Evolutionary conservation across 768 basidiomycete genomes (phyloP).

Genomic region (Tricholoma terreum): DNA sequence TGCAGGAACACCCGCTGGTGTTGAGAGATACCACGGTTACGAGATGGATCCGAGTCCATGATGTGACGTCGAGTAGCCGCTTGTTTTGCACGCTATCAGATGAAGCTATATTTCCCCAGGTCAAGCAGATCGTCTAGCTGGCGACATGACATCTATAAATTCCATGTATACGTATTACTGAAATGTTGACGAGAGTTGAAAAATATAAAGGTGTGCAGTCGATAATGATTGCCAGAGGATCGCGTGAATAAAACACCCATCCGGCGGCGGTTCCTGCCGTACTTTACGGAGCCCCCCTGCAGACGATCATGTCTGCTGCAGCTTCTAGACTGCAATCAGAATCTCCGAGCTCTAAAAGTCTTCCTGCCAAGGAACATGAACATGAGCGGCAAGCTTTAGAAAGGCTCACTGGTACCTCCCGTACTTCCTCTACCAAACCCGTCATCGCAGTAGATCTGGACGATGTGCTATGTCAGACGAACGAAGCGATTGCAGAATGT

Average conservation of each 20-base stretch:
- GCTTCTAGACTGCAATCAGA: constrained; percentile 22
- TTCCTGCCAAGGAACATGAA: constrained; percentile 11
- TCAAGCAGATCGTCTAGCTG: no score
- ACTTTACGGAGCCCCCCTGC: no score
- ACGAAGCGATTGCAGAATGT: constrained; percentile 56
- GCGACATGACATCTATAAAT: no score
- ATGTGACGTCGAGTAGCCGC: no score
- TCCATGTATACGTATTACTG: no score
- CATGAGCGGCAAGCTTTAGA: constrained; percentile 27
- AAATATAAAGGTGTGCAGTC: no score
- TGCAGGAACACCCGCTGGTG: constrained; percentile 57
- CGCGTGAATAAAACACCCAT: no score
- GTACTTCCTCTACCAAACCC: constrained; percentile 27
- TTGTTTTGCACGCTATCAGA: no score
- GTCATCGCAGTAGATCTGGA: constrained; percentile 66
- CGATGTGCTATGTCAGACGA: constrained; percentile 67
- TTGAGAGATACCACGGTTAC: constrained; percentile 51
- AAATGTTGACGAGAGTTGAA: no score
- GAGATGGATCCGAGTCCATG: constrained; percentile 55
- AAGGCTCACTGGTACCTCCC: constrained; percentile 14
- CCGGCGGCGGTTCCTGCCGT: no score
- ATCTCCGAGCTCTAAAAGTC: constrained; percentile 4
- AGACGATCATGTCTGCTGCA: constrained; percentile 27
- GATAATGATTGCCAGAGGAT: no score
- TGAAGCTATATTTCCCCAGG: no score